Conservation (phyloP, 225 moss, liverwort and hornwort genomes). For the Marchantia polymorpha region DNA sequence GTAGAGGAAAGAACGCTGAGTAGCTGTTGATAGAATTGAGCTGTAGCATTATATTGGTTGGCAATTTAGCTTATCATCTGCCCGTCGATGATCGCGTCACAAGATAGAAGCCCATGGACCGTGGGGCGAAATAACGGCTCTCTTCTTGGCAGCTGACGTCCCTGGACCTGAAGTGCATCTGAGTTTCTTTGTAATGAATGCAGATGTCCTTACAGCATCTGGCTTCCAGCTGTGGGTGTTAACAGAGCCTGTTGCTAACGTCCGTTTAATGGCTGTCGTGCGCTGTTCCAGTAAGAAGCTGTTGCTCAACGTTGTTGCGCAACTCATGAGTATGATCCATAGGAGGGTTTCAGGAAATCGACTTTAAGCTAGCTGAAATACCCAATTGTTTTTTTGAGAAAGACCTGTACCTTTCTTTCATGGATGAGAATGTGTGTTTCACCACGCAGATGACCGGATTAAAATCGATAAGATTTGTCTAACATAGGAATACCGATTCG, state of each 20-base stretch:
- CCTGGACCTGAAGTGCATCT: not conserved
- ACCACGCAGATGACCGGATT: not conserved
- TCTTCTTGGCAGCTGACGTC: not conserved
- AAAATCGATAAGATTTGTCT: no score
- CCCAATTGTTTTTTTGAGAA: no score
- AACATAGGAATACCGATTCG: not conserved
- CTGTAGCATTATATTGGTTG: not conserved
- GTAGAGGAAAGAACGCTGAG: no score
- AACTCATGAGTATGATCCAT: not conserved
- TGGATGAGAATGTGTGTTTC: not conserved
- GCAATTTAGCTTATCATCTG: not conserved
- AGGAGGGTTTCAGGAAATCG: not conserved
- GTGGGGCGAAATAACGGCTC: not conserved
- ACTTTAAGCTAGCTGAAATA: not conserved
- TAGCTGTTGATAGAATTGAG: no score
- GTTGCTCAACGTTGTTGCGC: not conserved
- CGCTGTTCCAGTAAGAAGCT: not conserved
- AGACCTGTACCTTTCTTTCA: not conserved
- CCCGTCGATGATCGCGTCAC: not conserved
- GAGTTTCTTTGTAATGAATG: not conserved
- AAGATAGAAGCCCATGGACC: not conserved
- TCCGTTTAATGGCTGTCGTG: not conserved
- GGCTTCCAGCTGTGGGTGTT: not conserved
- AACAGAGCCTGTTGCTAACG: not conserved
- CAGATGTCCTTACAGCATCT: not conserved